Base-by-base conservation (phyloP, 257 asterid genomes). In the Primulina tabacum region DNA sequence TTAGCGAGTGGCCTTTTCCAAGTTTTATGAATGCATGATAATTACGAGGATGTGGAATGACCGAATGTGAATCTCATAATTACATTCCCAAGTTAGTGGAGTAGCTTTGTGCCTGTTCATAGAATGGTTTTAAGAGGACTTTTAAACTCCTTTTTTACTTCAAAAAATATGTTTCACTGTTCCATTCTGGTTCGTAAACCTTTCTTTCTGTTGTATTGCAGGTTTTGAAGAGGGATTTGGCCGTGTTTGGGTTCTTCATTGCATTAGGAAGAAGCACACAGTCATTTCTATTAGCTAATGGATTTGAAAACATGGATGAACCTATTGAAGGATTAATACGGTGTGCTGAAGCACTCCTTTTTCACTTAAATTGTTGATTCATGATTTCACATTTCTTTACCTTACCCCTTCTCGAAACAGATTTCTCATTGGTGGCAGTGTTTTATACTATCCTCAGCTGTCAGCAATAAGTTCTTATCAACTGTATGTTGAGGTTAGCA, bases 401-500 rank as follows among this genome's bases (percentile, higher is more conserved):
- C 63, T 74, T 55, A 29, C 64, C 61, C 73, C 71, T 76, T 62
- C 64, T 75, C 57, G 14, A 52, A 78, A 71, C 93, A 94, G 99
- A 89, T 91, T 81, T 77, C 85, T 94, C 24, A 91, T 91, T 73
- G 97, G 99, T 40, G 99, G 99, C 55, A 84, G 96, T 60, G 96
- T 94, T 76, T 80, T 94, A 66, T 94, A 86, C 80, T 91, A 94
- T 89, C 97, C 99, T 58, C 99, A 88, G 78, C 88, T 94, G 73
- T 87, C 99, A 73, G 92, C 95, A 60, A 94, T 94, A 71, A 94
- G 99, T 81, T 88, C 97, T 68, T 94, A 94, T 82, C 99, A 94
- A 89, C 95, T 94, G 80, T 91, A 88, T 86, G 97, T 94, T 81
- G 99, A 94, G 99, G 97, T 94, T 81, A 89, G 97, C 83, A 72